These are phyloP conservation scores for Colletotrichum sansevieriae DNA, from an alignment of 2,329 filamentous ascomycete species.

Conservation along the genomic window DNA sequence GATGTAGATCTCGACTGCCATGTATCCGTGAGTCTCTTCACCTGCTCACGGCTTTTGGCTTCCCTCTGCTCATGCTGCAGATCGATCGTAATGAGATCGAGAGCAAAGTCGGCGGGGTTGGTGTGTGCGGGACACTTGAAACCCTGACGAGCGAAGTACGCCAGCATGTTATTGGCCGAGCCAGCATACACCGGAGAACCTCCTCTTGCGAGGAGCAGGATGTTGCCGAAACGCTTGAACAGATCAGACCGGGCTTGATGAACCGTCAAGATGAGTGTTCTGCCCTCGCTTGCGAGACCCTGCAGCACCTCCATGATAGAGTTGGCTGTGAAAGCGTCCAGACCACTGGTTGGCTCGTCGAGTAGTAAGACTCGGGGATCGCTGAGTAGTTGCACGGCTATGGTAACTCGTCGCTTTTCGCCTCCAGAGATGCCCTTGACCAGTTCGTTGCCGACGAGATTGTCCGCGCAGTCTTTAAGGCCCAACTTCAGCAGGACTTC, in stretches of 20 bases:
- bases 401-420: slow-evolving; percentile 82
- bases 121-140: slow-evolving; percentile 76
- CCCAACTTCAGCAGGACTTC: slow-evolving; percentile 81
- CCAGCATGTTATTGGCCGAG: slow-evolving; percentile 71
- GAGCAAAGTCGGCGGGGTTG: slow-evolving; percentile 82
- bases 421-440: slow-evolving; percentile 85
- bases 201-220: slow-evolving; percentile 78
- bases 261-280: slow-evolving; percentile 82
- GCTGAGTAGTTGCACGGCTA: slow-evolving; percentile 82
- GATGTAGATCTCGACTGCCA: slow-evolving; percentile 59
- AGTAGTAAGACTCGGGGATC: slow-evolving; percentile 80
- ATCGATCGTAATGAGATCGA: slow-evolving; percentile 83
- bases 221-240: slow-evolving; percentile 78
- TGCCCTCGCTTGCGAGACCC: slow-evolving; percentile 78
- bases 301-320: slow-evolving; percentile 82
- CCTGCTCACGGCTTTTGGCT: slow-evolving; percentile 71
- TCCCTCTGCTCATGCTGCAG: slow-evolving; percentile 75
- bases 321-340: slow-evolving; percentile 82
- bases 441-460: slow-evolving; percentile 77
- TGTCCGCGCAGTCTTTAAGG: slow-evolving; percentile 82
- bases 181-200: slow-evolving; percentile 78
- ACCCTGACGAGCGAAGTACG: slow-evolving; percentile 71
- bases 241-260: slow-evolving; percentile 82
- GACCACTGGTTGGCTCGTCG: slow-evolving; percentile 81
- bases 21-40: slow-evolving; percentile 69